These are phyloP conservation scores for Carex littledalei DNA, from an alignment of 176 grass and related monocot species.

Conservation along the genomic window DNA sequence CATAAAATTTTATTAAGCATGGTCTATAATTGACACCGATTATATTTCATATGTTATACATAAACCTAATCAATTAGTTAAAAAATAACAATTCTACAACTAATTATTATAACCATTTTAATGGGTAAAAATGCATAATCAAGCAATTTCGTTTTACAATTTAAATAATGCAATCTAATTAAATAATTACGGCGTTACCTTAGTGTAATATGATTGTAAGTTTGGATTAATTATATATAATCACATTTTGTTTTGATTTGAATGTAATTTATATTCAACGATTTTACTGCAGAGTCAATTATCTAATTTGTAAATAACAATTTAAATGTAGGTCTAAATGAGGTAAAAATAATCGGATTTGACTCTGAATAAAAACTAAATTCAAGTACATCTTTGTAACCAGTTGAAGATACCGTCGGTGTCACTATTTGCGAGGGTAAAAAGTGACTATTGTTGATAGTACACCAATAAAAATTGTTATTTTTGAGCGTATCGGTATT, in stretches of 20 bases:
- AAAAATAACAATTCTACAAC: neutral
- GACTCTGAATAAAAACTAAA: neutral
- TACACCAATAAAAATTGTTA: too few species aligned
- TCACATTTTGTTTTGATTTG: neutral
- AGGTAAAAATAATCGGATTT: neutral
- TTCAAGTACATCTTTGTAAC: too few species aligned
- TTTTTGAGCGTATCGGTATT: too few species aligned
- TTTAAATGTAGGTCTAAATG: neutral
- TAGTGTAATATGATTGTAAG: neutral
- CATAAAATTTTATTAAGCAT: neutral
- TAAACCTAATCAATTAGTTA: neutral
- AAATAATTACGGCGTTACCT: neutral
- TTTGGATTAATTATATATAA: neutral
- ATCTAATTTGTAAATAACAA: neutral
- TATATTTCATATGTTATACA: neutral
- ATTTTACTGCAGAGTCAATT: neutral
- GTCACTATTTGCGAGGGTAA: too few species aligned
- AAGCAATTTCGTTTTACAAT: neutral
- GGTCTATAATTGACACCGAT: neutral
- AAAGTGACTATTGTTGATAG: too few species aligned
- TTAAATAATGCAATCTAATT: neutral
- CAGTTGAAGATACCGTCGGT: too few species aligned
- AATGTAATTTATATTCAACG: neutral
- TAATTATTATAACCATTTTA: neutral
- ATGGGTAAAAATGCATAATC: too few species aligned